Evolutionary conservation across 176 grass and related monocot species (phyloP), one percentile per base, ranked within the genome.

Genomic region (Lolium perenne): DNA sequence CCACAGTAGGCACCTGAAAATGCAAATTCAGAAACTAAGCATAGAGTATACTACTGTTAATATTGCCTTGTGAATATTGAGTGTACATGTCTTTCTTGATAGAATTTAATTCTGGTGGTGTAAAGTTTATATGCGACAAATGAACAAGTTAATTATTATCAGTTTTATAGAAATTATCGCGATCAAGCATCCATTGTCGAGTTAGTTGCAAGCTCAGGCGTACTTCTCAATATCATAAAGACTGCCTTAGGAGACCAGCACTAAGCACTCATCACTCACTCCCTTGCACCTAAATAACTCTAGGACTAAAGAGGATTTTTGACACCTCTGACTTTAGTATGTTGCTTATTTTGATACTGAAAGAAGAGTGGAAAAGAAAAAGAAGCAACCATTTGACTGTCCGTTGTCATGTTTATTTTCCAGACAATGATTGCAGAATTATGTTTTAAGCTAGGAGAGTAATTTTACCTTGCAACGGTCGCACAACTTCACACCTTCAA

Each of bases 401-500:
- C 14, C 1, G 64, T 38, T 17, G 38, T 38, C 64, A 16, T 8
- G 32, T 38, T 68, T 18, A 14, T 68, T 68, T 38, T 43, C 38
- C 38, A 71, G 38, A n/a, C 9, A n/a, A 43, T n/a, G 7, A 43
- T 2, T 68, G 8, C 67, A 85, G 5, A 21, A 54, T 45, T 22
- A n/a, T 8, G 15, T 82, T 70, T 2, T 60, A 77, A 47, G 63
- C 43, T 41, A 82, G 21, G 43, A 29, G 18, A 10, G 15, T 10
- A 84, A 26, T 41, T 71, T 85, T 93, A 95, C 95, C 95, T 98
- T 98, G 89, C 95, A 98, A 41, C 93, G 91, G 2, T 65, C n/a
- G 16, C 95, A 98, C 82, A 98, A 86, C 78, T 95, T 95, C 26
- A 98, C 95, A 26, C 95, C 95, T 50, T 54, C 48, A 92, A 98